These are phyloP conservation scores for Venturia carpophila DNA, from an alignment of 2,329 filamentous ascomycete species.

Conservation along the genomic window DNA sequence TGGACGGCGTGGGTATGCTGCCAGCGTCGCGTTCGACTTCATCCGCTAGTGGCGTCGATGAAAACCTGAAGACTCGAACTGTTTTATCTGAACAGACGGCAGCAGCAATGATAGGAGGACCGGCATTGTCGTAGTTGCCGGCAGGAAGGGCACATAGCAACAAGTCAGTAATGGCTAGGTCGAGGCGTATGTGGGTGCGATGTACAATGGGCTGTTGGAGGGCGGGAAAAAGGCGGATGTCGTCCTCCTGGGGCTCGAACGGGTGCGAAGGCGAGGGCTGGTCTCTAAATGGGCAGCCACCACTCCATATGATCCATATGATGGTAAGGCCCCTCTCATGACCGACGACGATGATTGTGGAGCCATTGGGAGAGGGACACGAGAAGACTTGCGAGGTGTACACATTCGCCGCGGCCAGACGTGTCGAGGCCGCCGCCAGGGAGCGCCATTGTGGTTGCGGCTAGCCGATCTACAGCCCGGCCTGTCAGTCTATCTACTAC, in stretches of 20 bases:
- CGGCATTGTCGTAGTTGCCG: neutral
- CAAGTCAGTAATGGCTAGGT: neutral
- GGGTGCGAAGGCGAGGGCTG: no score
- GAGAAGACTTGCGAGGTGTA: constrained; percentile 52
- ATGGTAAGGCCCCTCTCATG: constrained; percentile 51
- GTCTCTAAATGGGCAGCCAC: constrained; percentile 35
- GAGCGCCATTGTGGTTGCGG: constrained; percentile 1
- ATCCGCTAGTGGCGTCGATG: neutral
- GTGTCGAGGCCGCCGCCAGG: neutral
- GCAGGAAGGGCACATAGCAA: constrained; percentile 2
- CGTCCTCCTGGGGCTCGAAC: neutral
- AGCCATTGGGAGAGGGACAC: constrained; percentile 51
- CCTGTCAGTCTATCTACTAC: neutral
- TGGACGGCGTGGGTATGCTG: constrained; percentile 39
- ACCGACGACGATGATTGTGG: constrained; percentile 53
- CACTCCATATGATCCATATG: constrained; percentile 56
- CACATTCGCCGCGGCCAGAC: constrained; percentile 29
- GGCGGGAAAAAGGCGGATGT: neutral
- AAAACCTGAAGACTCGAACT: constrained; percentile 18
- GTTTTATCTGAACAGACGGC: constrained; percentile 5
- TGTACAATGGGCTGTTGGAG: neutral
- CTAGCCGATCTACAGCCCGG: neutral
- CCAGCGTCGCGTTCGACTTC: constrained; percentile 33
- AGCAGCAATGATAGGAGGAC: constrained; percentile 11
- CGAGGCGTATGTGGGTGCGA: neutral